These are phyloP conservation scores for Lachancea thermotolerans DNA, from an alignment of 805 yeast species.

Conservation along the genomic window DNA sequence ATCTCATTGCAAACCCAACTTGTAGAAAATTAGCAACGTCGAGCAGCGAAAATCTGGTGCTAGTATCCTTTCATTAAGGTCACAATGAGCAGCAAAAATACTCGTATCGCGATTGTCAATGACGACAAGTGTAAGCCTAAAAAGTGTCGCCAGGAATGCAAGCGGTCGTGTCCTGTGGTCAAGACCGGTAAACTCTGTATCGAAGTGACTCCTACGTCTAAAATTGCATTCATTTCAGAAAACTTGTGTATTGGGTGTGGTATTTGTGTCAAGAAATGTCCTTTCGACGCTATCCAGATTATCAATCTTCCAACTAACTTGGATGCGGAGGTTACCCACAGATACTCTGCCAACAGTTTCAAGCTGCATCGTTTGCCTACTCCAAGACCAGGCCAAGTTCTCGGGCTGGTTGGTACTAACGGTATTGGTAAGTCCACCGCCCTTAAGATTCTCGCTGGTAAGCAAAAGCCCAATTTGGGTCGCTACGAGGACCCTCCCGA, in stretches of 20 bases:
- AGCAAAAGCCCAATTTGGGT: slow-evolving; percentile 95
- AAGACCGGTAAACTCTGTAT: slow-evolving; percentile 97
- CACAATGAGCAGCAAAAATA: slow-evolving; percentile 37
- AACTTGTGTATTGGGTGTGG: slow-evolving; percentile 97
- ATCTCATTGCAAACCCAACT: background rate
- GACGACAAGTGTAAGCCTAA: slow-evolving; percentile 96
- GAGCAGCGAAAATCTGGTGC: background rate
- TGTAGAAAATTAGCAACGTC: background rate
- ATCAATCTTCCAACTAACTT: slow-evolving; percentile 94
- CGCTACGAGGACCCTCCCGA: slow-evolving; percentile 93
- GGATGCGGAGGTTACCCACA: slow-evolving; percentile 87
- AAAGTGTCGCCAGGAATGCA: slow-evolving; percentile 97
- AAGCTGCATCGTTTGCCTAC: slow-evolving; percentile 95
- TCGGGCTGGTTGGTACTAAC: slow-evolving; percentile 96
- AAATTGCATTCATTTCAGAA: slow-evolving; percentile 93
- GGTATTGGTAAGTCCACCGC: slow-evolving; percentile 99
- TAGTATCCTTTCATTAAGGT: background rate
- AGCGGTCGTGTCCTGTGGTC: slow-evolving; percentile 95
- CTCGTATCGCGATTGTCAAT: slow-evolving; percentile 94
- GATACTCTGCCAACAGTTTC: slow-evolving; percentile 97
- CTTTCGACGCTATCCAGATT: slow-evolving; percentile 93
- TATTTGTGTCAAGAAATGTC: slow-evolving; percentile 98
- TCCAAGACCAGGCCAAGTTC: slow-evolving; percentile 98
- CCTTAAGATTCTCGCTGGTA: slow-evolving; percentile 91
- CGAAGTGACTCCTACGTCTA: slow-evolving; percentile 84